Conservation (phyloP, 768 basidiomycete species). For the Suillus fuscotomentosus region DNA sequence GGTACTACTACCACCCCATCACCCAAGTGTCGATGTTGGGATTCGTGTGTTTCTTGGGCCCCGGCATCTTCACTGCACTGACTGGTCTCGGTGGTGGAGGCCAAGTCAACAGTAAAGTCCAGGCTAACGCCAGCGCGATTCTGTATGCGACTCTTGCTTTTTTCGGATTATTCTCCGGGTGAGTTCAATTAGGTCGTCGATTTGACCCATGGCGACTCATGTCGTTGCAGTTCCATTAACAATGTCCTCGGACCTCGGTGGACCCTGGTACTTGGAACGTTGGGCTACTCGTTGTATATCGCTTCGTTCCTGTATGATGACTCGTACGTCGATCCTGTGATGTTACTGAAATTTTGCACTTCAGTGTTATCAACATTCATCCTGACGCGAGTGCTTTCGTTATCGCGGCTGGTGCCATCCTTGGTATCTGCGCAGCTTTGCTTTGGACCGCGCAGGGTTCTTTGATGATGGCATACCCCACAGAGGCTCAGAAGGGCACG, state of each 20-base stretch:
- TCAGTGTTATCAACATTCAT: slow-evolving; percentile 66
- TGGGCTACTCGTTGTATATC: slow-evolving; percentile 72
- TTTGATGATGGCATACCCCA: slow-evolving; percentile 76
- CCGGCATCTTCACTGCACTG: slow-evolving; percentile 76
- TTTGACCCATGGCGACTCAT: neutral
- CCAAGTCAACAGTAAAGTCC: slow-evolving; percentile 61
- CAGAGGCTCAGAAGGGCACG: slow-evolving; percentile 68
- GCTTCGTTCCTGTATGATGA: slow-evolving; percentile 59
- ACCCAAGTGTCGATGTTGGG: slow-evolving; percentile 55
- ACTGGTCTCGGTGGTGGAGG: slow-evolving; percentile 82
- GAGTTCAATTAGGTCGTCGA: slow-evolving; percentile 21
- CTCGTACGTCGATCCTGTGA: neutral
- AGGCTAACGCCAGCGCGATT: slow-evolving; percentile 67
- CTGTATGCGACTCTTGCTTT: slow-evolving; percentile 65
- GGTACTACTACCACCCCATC: slow-evolving; percentile 53
- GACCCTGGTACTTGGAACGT: slow-evolving; percentile 67
- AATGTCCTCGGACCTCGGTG: slow-evolving; percentile 69
- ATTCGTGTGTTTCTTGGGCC: slow-evolving; percentile 58
- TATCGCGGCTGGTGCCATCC: slow-evolving; percentile 62
- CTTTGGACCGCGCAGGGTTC: slow-evolving; percentile 79
- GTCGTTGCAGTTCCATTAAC: slow-evolving; percentile 54
- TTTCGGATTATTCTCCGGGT: slow-evolving; percentile 71
- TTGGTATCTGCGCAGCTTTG: slow-evolving; percentile 64
- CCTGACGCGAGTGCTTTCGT: slow-evolving; percentile 56
- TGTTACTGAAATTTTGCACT: neutral